Evolutionary conservation across 2,329 filamentous ascomycete genomes (phyloP).

Genomic region (Ceratocystis lukuohia): DNA sequence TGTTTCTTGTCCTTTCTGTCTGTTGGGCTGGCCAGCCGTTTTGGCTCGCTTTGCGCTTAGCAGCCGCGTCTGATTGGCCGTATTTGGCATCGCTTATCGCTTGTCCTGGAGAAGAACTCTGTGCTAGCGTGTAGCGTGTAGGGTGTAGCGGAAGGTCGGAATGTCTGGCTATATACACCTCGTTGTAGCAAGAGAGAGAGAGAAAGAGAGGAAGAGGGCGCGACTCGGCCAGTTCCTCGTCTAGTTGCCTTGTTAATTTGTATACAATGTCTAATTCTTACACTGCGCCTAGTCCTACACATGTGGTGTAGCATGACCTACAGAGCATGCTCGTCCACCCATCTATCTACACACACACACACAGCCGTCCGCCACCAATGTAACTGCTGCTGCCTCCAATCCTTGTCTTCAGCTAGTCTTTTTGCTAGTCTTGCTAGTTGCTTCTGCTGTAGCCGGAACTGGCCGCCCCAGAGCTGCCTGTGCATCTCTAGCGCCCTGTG

Average conservation of each 20-base stretch:
- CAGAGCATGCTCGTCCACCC: neutral
- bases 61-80: slow-evolving; percentile 5
- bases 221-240: neutral
- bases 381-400: neutral
- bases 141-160: too few species aligned
- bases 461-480: slow-evolving; percentile 7
- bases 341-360: neutral
- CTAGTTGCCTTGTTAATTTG: neutral
- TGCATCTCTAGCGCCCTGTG: slow-evolving; percentile 6
- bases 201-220: too few species aligned
- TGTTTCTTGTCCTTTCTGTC: neutral
- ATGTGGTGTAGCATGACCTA: neutral
- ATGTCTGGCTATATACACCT: too few species aligned
- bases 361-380: neutral
- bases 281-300: neutral
- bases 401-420: neutral
- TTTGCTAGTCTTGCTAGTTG: neutral
- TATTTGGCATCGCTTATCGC: slow-evolving; percentile 2
- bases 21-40: too few species aligned
- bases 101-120: neutral
- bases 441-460: neutral
- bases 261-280: neutral
- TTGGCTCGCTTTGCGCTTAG: neutral
- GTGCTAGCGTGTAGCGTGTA: too few species aligned
- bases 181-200: too few species aligned